A percentile compares a stretch with the other conserved stretches of the same genome.
Conservation (phyloP, 495 filamentous ascomycete species). For the Aspergillus panamensis region DNA sequence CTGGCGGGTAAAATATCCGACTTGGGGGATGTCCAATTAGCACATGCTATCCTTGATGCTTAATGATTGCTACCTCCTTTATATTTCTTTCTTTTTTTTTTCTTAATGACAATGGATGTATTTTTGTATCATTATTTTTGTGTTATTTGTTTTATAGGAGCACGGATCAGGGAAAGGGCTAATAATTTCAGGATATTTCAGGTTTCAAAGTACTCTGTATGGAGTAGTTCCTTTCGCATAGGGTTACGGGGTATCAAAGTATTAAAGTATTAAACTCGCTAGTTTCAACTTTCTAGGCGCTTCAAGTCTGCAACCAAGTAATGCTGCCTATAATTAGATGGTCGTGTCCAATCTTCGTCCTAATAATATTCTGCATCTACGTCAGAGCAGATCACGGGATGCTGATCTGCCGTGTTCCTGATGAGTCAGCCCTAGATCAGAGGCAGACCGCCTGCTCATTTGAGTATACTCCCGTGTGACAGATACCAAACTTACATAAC, state of each 20-base stretch:
- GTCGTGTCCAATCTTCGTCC: not conserved
- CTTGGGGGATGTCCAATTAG: slow-evolving; percentile 43
- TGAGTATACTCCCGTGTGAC: slow-evolving; percentile 9
- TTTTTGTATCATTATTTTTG: not conserved
- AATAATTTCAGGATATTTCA: not conserved
- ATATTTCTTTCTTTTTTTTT: not conserved
- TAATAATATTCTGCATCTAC: not conserved
- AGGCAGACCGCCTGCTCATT: slow-evolving; percentile 9
- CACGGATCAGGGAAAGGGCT: not conserved
- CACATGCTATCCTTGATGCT: slow-evolving; percentile 34
- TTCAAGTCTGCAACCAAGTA: no score
- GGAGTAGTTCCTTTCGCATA: no score
- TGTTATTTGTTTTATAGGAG: not conserved
- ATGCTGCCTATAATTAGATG: no score
- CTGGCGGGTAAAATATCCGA: slow-evolving; percentile 51
- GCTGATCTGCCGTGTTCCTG: slow-evolving; percentile 3
- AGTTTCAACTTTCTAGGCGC: no score
- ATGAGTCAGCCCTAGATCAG: not conserved
- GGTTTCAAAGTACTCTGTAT: no score
- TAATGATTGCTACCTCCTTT: slow-evolving; percentile 8
- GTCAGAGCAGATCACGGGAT: not conserved
- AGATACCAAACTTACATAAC: not conserved
- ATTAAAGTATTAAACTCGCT: no score
- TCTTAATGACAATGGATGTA: not conserved
- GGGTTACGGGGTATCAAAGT: no score